Conservation (phyloP, 2,329 filamentous ascomycete genomes). For the Didymellaceae sp. region DNA sequence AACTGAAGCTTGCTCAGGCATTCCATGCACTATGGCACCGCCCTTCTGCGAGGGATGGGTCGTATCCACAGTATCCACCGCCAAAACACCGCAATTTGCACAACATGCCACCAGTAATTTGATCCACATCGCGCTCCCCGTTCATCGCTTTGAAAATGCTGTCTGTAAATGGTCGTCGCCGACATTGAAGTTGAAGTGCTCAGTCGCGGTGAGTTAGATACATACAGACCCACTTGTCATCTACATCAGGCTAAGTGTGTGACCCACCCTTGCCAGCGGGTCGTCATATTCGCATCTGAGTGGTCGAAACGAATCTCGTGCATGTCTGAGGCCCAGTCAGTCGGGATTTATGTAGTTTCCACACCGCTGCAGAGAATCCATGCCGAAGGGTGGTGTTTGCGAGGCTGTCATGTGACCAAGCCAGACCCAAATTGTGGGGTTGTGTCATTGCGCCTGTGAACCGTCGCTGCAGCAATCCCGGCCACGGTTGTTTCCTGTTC, state of each 20-base stretch:
- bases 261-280: constrained; percentile 19
- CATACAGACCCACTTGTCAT: constrained; percentile 24
- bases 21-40: constrained; percentile 17
- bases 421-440: constrained; percentile 15
- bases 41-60: constrained; percentile 6
- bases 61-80: constrained; percentile 10
- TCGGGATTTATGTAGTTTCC: constrained; percentile 25
- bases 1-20: constrained; percentile 4
- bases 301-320: constrained; percentile 23
- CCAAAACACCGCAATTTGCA: constrained; percentile 18
- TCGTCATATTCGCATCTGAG: constrained; percentile 20
- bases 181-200: constrained; percentile 15
- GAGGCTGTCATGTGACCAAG: constrained; percentile 27
- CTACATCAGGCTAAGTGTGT: constrained; percentile 22
- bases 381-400: constrained; percentile 16
- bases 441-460: constrained; percentile 5
- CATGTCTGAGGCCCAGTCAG: constrained; percentile 21
- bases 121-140: constrained; percentile 8
- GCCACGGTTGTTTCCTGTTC: constrained; percentile 4
- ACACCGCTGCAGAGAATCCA: constrained; percentile 32
- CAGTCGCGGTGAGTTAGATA: constrained; percentile 33
- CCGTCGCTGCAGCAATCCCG: constrained; percentile 6
- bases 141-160: not conserved
- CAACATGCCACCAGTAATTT: constrained; percentile 13
- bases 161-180: constrained; percentile 8